Evolutionary conservation across 73 alveolate species (phyloP).

Genomic region (Paraurostyla sp.): DNA sequence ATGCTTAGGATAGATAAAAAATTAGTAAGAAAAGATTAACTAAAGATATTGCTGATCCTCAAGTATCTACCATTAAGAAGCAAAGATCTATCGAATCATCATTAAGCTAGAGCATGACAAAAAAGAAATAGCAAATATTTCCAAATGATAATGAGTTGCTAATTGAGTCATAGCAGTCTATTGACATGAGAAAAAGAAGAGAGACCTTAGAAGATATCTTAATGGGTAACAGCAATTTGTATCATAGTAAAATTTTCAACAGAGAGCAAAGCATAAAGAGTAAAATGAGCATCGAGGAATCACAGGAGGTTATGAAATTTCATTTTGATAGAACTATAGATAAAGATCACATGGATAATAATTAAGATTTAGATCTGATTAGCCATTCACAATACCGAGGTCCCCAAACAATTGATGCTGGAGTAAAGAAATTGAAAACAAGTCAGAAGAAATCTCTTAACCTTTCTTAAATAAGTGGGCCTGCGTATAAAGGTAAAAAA

Average conservation of each 20-base stretch:
- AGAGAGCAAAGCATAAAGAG: background rate
- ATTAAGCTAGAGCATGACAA: background rate
- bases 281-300: background rate
- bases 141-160: background rate
- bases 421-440: too few species aligned
- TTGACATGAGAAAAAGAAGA: conserved; percentile 9
- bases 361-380: background rate
- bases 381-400: too few species aligned
- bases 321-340: background rate
- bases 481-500: too few species aligned
- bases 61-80: too few species aligned
- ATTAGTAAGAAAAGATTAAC: too few species aligned
- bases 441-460: too few species aligned
- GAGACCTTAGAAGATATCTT: conserved; percentile 16
- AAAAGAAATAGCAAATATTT: conserved; percentile 3
- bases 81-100: background rate
- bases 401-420: too few species aligned
- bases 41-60: too few species aligned
- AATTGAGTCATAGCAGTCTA: background rate
- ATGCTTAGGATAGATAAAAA: too few species aligned
- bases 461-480: too few species aligned
- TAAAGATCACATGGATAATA: too few species aligned
- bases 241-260: background rate
- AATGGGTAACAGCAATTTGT: background rate
- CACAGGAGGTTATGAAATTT: background rate